These are phyloP conservation scores for Brassica juncea DNA, from an alignment of 345 rosid species.

Conservation along the genomic window DNA sequence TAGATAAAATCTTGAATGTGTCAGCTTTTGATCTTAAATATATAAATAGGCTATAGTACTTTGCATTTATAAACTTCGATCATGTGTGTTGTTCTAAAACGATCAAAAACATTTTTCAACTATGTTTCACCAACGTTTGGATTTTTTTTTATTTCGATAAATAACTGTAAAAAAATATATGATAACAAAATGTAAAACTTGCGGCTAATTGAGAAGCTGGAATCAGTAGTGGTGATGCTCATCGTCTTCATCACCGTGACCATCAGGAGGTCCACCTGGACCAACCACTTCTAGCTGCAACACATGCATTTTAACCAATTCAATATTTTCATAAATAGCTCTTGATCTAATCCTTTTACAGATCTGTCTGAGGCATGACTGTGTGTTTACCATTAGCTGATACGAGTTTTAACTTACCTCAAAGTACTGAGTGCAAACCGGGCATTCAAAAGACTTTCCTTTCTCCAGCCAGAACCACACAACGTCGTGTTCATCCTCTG, in stretches of 20 bases:
- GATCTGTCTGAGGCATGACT: neutral
- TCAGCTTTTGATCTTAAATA: neutral
- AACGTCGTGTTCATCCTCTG: constrained; percentile 96
- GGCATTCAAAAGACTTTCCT: constrained; percentile 79
- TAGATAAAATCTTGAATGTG: neutral
- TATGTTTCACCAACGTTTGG: constrained; percentile 20
- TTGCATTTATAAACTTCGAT: constrained; percentile 7
- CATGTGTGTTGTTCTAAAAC: constrained; percentile 22
- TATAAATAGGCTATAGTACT: too few relatives aligned
- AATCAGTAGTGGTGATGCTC: constrained; percentile 59
- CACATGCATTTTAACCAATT: neutral
- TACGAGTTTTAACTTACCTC: constrained; percentile 48
- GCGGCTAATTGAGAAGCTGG: constrained; percentile 21
- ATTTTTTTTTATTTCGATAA: constrained; percentile 13
- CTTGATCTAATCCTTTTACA: neutral
- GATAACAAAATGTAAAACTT: constrained; percentile 7
- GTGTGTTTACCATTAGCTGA: neutral
- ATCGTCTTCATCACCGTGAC: constrained; percentile 56
- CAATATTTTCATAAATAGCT: neutral
- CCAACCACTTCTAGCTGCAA: constrained; percentile 85
- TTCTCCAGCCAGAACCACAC: constrained; percentile 98
- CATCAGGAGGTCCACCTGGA: constrained; percentile 88
- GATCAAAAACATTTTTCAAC: constrained; percentile 28
- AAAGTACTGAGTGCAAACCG: constrained; percentile 83
- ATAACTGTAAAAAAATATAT: neutral